Percentiles rank a stretch among this genome's conserved stretches.
These are phyloP conservation scores for Chrysoporthe cubensis DNA, from an alignment of 2,329 filamentous ascomycete genomes.

Conservation along the genomic window DNA sequence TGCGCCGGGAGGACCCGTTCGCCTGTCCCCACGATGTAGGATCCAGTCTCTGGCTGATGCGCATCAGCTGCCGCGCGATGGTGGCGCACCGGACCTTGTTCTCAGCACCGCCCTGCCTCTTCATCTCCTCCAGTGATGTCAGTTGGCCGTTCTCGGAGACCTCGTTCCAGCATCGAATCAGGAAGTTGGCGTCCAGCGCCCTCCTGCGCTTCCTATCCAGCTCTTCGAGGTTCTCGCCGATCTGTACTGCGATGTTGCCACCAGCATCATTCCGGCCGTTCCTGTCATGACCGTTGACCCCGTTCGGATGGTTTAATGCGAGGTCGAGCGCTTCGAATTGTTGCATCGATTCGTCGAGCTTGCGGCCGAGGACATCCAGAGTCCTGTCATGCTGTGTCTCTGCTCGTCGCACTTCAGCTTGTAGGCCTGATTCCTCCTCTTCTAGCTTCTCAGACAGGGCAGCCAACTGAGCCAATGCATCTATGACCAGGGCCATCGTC, in stretches of 20 bases:
- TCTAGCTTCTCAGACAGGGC: conserved; percentile 82
- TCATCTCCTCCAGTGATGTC: conserved; percentile 84
- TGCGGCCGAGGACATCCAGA: conserved; percentile 81
- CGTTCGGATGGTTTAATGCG: conserved; percentile 69
- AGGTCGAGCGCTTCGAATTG: conserved; percentile 90
- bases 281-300: conserved; percentile 47
- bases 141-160: conserved; percentile 89
- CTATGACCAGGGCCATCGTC: conserved; percentile 41
- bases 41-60: conserved; percentile 91
- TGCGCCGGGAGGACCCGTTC: conserved; percentile 56
- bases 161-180: conserved; percentile 96
- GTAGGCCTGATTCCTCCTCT: conserved; percentile 85
- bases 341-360: conserved; percentile 89
- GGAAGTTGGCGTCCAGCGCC: conserved; percentile 89
- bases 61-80: conserved; percentile 89
- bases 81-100: conserved; percentile 94
- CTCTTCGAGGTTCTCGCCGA: conserved; percentile 91
- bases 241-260: conserved; percentile 91
- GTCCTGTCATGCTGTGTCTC: conserved; percentile 93
- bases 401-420: conserved; percentile 86
- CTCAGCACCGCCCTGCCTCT: conserved; percentile 81
- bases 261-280: conserved; percentile 60
- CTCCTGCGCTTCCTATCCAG: conserved; percentile 88
- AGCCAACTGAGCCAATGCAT: conserved; percentile 69
- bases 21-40: conserved; percentile 70